Evolutionary conservation across 768 basidiomycete genomes (phyloP), one percentile per base, ranked within the genome.

Genomic region (Psilocybe cubensis): DNA sequence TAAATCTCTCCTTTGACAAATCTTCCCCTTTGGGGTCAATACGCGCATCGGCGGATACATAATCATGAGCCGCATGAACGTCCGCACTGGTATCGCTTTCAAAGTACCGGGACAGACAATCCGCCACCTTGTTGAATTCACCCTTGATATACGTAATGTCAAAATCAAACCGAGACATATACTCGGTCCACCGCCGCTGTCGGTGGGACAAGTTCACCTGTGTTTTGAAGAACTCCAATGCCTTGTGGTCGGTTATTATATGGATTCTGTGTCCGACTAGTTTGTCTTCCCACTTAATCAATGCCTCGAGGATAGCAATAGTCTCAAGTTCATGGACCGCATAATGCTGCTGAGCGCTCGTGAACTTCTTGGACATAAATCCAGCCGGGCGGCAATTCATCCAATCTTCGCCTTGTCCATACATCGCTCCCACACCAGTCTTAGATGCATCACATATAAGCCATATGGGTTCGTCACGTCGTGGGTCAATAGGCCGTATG

Each of bases 21-120:
- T 68, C 65, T 1, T 71, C 62, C 1, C 55, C 58, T 12, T 42
- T n/a, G 0, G 58, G 62, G 38, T 71, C 64, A 0, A 72, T 54
- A 11, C 42, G 35, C 1, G 38, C 20, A 44, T 72, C 66, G 0
- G 57, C 64, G 18, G 50, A 29, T 0, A 68, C 63, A 55, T 69
- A 69, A 1, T 70, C 63, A 21, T 59, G 18, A 5, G 48, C 24
- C 3, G 52, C 52, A 28, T 66, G 56, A 1, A 20, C 27, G 4
- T 70, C 68, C 1, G 18, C n/a, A 1, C 33, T 33, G 0, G n/a
- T 53, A 27, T 73, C 70, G 49, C 61, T 65, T 52, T 73, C 62
- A 42, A 69, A 76, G 58, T 58, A 58, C 2, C 53, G 21, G 0
- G 57, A 62, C 8, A 62, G 40, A 23, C 47, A 51, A 35, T 62